Base-by-base conservation (phyloP, 2,329 filamentous ascomycete species). In the Alternaria burnsii region DNA sequence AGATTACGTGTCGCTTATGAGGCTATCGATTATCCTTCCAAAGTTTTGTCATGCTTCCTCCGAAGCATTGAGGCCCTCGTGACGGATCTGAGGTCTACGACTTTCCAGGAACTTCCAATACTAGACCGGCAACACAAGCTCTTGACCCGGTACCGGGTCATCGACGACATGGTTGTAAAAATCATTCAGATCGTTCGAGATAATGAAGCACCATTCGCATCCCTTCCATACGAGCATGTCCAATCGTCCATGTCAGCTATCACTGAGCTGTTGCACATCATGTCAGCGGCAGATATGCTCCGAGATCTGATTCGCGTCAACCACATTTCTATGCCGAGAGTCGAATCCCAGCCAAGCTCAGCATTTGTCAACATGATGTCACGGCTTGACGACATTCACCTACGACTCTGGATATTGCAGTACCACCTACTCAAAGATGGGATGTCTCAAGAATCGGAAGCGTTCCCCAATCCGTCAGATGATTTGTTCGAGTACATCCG, bases 1-100 rank as follows among this genome's bases (percentile, higher is more conserved):
- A 89, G 93, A 52, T 85, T 99, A n/a, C 89, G 92, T 38, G 91
- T 95, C 65, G 94, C 95, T 0, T 99, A 99, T 72, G 86, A 89
- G 53, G 87, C 86, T 8, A 97, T 99, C 62, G 87, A 91, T 8
- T 97, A 97, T 71, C 82, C 87, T 0, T 93, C 94, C 0, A 97
- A 97, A 76, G 89, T 95, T 14, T 88, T 97, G 30, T 96, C 92
- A 0, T 98, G 94, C 77, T 87, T 92, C 61, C 82, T 99, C 30
- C 90, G 91, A 68, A 92, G 91, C 67, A 92, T 98, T 48, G 92
- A 96, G 74, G 90, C 94, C 70, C 87, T 98, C 20, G 83, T 95
- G 3, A 82, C 82, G 20, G 91, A 95, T 62, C 81, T 93, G 9
- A 88, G 88, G 67, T 82, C 86, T 10, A 80, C 84, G 8, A 85